Percentiles rank a stretch among this genome's conserved stretches.
phyloP scores from a whole-genome alignment of 345 rosid species.

The Aquilaria yunnanensis region DNA sequence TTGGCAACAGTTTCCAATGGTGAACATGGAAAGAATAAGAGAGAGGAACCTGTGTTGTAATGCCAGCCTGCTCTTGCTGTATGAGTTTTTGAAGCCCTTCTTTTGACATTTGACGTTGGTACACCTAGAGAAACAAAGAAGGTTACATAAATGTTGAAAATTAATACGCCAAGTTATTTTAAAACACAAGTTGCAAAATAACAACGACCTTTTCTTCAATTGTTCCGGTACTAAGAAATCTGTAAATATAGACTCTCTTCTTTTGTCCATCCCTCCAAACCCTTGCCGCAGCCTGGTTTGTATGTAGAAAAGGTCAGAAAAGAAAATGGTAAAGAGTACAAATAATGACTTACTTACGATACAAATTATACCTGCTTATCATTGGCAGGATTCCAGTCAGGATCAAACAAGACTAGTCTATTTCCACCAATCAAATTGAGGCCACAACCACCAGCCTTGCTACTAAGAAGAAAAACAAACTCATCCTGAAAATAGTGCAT shows the following conservation, averaged over 20 bases:
- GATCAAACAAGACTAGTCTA: conserved; percentile 93
- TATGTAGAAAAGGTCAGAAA: conserved; percentile 16
- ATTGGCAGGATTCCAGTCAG: conserved; percentile 99
- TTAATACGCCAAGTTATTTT: neutral
- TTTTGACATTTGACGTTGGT: conserved; percentile 97
- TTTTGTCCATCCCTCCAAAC: conserved; percentile 99
- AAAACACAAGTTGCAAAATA: neutral
- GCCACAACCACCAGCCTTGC: conserved; percentile 99
- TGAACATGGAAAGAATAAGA: conserved; percentile 5
- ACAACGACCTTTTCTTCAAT: conserved; percentile 91
- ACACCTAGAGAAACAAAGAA: conserved; percentile 51
- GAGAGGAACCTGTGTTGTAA: conserved; percentile 43
- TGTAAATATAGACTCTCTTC: conserved; percentile 92
- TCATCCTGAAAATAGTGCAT: conserved; percentile 54
- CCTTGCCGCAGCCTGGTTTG: conserved; percentile 94
- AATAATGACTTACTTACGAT: neutral
- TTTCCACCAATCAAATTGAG: conserved; percentile 94
- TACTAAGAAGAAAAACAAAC: conserved; percentile 94
- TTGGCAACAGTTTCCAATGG: conserved; percentile 8
- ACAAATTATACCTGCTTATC: conserved; percentile 78
- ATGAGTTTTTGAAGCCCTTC: conserved; percentile 99
- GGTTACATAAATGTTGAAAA: neutral
- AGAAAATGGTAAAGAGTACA: conserved; percentile 14
- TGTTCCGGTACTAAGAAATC: conserved; percentile 94
- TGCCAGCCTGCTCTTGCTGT: conserved; percentile 60